Base-by-base conservation (phyloP, 2,329 filamentous ascomycete genomes). In the Spiromastix sp. region DNA sequence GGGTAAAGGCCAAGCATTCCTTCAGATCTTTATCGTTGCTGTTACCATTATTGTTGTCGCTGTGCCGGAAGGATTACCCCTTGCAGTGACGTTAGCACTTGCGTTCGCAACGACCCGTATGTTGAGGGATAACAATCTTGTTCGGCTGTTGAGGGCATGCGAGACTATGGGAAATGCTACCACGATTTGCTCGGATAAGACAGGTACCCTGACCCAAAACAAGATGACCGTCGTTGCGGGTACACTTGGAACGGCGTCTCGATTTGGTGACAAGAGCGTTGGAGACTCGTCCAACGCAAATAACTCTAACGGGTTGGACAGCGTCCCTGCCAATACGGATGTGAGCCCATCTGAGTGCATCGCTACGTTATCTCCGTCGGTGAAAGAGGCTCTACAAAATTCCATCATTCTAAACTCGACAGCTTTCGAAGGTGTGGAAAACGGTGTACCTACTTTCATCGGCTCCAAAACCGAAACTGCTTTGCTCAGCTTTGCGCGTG, bases 41-140 rank as follows among this genome's bases (percentile, higher is more conserved):
- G 78, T 85, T 22, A 85, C 81, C 2, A 82, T 86, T 42, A 81
- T 86, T 42, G 81, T 86, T 29, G 81, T 86, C 36, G 81, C 81
- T 20, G 80, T 86, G 24, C 81, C 81, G 2, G 74, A 78, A 51
- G 74, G 74, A 9, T 49, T 78, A 25, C 73, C 73, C 2, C 58
- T 78, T 11, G 74, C 74, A 26, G 74, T 77, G 13, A 75, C 74
- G 2, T 62, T 77, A 25, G 73, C 74, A 4, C 64, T 78, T 18
- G 73, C 74, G 2, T 77, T 77, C 54, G 74, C 74, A 4, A 75
- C 74, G 1, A 77, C 71, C 25, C 62, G 73, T 25, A 77, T 78
- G 74, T 61, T 77, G 9, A 71, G 68, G 48, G 74, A 78, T 43
- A 76, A 77, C 44, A 77, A 77, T 41, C 51, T 78, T 30, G 74